Evolutionary conservation across 2,329 filamentous ascomycete species (phyloP), one percentile per base, ranked within the genome.

Genomic region (Aspergillus aculeatus): DNA sequence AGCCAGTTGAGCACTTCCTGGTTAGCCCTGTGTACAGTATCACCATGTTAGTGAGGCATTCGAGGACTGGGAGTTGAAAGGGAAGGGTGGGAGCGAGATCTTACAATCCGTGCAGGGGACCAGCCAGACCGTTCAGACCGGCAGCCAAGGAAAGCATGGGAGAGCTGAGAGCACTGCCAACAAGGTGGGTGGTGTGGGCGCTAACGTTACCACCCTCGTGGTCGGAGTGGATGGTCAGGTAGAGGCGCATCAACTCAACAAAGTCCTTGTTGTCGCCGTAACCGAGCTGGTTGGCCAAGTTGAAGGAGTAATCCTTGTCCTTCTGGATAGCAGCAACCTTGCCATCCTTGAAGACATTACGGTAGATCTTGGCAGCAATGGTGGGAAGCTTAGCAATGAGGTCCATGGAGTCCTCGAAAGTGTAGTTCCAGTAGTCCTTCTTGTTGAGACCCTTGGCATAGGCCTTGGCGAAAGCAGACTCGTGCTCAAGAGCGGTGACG

Each of bases 1-100:
- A 99, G 91, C 95, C 95, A 99, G 86, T 95, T 93, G 73, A 99
- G 88, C 70, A 99, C 95, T 83, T 99, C 95, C 86, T 99, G 95
- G 88, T 99, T 99, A 79, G 95, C 95, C 70, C 78, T 80, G 50
- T 31, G 50, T 31, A 31, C 3, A 14, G 44, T 60, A 50, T 31
- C 31, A 19, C 35, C 12, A 12, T 47, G 60, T 73, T 67, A 73
- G 67, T 62, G n/a, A 47, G 16, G 12, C 16, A 11, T 0, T 54
- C 9, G 14, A 6, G 50, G 11, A 16, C 23, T 41, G 12, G 19
- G 26, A 12, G 19, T 21, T 2, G 11, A 31, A 19, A 19, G 32
- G 3, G 4, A 35, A 31, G 21, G 12, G 16, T 3, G 32, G 6
- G 7, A 29, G 26, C 26, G 9, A 29, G 9, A 49, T 71, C 77